Percentiles rank a stretch among this genome's conserved stretches.
Conservation (phyloP, 2,329 filamentous ascomycete species). For the Juglanconis sp. region DNA sequence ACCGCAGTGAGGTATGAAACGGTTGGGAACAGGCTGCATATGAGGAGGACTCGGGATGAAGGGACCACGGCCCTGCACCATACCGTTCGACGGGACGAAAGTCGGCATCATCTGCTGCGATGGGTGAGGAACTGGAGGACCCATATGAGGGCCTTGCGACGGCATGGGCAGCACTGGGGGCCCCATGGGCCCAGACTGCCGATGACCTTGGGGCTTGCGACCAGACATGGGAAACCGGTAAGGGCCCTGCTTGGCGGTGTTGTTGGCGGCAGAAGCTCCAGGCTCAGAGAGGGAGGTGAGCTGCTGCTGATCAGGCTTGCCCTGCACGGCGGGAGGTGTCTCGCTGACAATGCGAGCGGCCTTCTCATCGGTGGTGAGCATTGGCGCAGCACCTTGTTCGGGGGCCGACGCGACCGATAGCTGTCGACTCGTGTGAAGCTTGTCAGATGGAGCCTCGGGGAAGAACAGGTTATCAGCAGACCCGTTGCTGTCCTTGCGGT, state of each 20-base stretch:
- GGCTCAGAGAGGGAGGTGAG: background rate
- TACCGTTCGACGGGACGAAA: background rate
- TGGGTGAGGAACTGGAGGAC: background rate
- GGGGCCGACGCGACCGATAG: slow-evolving; percentile 9
- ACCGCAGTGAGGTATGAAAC: background rate
- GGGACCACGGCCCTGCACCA: background rate
- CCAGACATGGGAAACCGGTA: background rate
- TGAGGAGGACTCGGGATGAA: background rate
- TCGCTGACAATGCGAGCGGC: background rate
- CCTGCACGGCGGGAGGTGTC: background rate
- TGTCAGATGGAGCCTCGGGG: background rate
- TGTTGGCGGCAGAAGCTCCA: background rate
- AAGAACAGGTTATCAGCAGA: slow-evolving; percentile 8
- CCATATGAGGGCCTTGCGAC: background rate
- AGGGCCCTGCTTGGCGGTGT: background rate
- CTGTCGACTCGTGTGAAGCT: slow-evolving; percentile 3
- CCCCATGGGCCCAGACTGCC: background rate
- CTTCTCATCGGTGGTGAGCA: background rate
- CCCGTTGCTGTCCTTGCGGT: slow-evolving; percentile 2
- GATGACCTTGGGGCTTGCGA: background rate
- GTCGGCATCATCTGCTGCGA: background rate
- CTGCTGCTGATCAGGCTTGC: background rate
- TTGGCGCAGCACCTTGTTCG: background rate
- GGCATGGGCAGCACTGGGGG: background rate
- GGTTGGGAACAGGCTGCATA: background rate